These are phyloP conservation scores for Zizania palustris DNA, from an alignment of 202 grass and related monocot species.

Conservation along the genomic window DNA sequence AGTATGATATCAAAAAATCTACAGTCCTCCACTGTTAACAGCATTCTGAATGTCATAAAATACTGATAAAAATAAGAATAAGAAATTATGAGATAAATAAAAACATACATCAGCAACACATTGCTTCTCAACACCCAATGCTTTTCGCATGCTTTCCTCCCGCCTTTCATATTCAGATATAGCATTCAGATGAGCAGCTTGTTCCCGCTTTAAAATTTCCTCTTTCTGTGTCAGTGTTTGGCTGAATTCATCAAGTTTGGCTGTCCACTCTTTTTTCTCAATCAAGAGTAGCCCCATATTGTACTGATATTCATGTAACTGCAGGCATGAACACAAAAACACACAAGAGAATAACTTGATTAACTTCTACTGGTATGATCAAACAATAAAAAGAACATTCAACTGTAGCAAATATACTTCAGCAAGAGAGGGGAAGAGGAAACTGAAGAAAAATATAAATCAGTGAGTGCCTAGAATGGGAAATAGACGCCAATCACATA, in stretches of 20 bases:
- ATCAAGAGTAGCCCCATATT: conserved; percentile 93
- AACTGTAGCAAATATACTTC: neutral
- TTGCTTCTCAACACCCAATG: conserved; percentile 87
- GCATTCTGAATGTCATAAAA: neutral
- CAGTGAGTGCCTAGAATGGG: neutral
- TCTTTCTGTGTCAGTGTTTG: conserved; percentile 61
- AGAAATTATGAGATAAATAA: conserved; percentile 33
- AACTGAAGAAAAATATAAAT: neutral
- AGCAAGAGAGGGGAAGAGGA: neutral
- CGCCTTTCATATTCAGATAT: conserved; percentile 80
- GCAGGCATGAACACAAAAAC: conserved; percentile 34
- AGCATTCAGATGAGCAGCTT: conserved; percentile 71
- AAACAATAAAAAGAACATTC: conserved; percentile 1
- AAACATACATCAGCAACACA: conserved; percentile 75
- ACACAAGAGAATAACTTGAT: conserved; percentile 30
- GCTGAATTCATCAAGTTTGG: conserved; percentile 72
- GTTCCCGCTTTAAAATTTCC: conserved; percentile 81
- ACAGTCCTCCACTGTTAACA: neutral
- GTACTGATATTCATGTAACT: conserved; percentile 94
- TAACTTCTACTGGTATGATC: conserved; percentile 1
- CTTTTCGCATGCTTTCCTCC: conserved; percentile 67
- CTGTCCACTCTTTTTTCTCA: conserved; percentile 88
- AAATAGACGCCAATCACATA: neutral
- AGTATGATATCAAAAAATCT: neutral
- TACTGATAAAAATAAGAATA: conserved; percentile 25